Evolutionary conservation across 306 rosid genomes (phyloP).

Genomic region (Gastrolobium bilobum): DNA sequence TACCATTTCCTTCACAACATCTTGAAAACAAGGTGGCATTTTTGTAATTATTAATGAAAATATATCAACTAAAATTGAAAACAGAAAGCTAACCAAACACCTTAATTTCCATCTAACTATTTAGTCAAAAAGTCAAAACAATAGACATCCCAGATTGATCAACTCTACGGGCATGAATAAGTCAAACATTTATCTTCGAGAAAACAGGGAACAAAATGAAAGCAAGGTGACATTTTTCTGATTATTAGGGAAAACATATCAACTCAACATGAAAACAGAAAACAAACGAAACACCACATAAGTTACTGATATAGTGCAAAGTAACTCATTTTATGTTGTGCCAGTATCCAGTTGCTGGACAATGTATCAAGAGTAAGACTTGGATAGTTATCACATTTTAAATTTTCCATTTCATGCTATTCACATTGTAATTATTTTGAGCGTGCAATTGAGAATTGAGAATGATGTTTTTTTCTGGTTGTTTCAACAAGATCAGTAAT

Average conservation of each 20-base stretch:
- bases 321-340: background rate
- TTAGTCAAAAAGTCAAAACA: background rate
- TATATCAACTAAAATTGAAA: background rate
- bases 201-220: background rate
- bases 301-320: background rate
- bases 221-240: background rate
- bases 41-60: constrained; percentile 6
- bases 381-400: background rate
- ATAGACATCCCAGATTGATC: background rate
- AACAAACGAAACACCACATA: background rate
- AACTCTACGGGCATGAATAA: background rate
- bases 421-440: constrained; percentile 5
- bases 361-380: background rate
- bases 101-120: constrained; percentile 12
- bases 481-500: constrained; percentile 23
- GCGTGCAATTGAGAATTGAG: constrained; percentile 18
- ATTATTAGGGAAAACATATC: background rate
- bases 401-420: constrained; percentile 1
- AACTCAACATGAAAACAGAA: background rate
- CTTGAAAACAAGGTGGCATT: background rate
- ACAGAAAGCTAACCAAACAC: background rate
- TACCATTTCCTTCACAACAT: background rate
- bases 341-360: background rate
- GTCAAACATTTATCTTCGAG: background rate
- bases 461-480: constrained; percentile 11